These are phyloP conservation scores for Citrullus mucosospermus DNA, from an alignment of 306 rosid species.

Conservation along the genomic window DNA sequence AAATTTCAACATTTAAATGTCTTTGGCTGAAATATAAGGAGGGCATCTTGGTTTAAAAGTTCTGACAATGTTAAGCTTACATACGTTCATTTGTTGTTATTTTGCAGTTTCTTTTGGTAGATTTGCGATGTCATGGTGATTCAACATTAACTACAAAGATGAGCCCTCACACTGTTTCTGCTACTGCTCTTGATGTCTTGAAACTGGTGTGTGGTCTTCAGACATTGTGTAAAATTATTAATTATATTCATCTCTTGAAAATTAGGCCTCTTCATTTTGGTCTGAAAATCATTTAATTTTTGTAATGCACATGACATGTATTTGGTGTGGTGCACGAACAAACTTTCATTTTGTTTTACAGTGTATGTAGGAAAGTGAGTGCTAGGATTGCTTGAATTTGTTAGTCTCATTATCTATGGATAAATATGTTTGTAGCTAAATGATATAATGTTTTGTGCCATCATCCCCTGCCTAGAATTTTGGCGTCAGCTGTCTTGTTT, in stretches of 20 bases:
- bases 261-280: background rate
- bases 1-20: background rate
- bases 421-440: background rate
- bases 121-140: constrained; percentile 89
- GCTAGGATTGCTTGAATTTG: background rate
- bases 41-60: background rate
- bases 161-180: constrained; percentile 64
- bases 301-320: background rate
- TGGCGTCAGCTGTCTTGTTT: background rate
- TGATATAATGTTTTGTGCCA: background rate
- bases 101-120: constrained; percentile 74
- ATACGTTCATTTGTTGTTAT: background rate
- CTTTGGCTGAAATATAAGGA: background rate
- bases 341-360: background rate
- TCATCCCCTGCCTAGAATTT: background rate
- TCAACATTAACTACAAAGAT: constrained; percentile 55
- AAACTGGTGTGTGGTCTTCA: constrained; percentile 47
- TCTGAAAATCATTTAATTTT: background rate
- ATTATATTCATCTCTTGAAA: background rate
- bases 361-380: background rate
- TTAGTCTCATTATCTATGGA: background rate
- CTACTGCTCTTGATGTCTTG: constrained; percentile 84
- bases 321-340: background rate
- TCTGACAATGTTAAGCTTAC: background rate
- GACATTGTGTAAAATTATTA: background rate